These are phyloP conservation scores for Arthrobotrys musiformis DNA, from an alignment of 2,329 filamentous ascomycete species.

Conservation along the genomic window DNA sequence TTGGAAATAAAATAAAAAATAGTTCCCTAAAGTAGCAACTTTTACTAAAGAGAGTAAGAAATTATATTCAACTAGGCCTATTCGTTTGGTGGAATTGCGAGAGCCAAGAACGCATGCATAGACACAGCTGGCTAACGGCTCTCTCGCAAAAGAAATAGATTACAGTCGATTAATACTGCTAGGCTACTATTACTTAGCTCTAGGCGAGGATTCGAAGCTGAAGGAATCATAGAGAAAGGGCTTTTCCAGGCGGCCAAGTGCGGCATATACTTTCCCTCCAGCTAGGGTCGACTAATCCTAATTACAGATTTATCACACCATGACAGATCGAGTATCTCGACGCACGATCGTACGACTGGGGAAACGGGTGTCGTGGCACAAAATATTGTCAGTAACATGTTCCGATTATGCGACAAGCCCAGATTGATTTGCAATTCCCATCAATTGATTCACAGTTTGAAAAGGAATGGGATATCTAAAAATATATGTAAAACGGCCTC, in stretches of 20 bases:
- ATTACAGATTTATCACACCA: constrained; percentile 11
- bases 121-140: background rate
- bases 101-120: too few relatives aligned
- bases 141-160: background rate
- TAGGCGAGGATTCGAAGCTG: background rate
- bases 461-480: background rate
- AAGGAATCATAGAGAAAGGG: background rate
- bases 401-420: constrained; percentile 14
- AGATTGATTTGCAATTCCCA: background rate
- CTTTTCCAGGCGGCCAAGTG: background rate
- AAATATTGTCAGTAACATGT: background rate
- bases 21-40: constrained; percentile 1
- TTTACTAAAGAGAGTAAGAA: background rate
- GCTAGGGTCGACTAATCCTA: background rate
- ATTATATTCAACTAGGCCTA: background rate
- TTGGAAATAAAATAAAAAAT: background rate
- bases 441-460: background rate
- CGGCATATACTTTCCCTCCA: constrained; percentile 18
- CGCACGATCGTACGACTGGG: constrained; percentile 11
- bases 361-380: background rate
- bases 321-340: background rate
- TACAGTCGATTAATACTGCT: too few relatives aligned
- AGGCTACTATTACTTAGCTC: background rate
- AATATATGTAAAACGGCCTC: background rate
- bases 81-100: background rate